Conservation (phyloP, 176 grass and related monocot species). For the Stipa capillata region DNA sequence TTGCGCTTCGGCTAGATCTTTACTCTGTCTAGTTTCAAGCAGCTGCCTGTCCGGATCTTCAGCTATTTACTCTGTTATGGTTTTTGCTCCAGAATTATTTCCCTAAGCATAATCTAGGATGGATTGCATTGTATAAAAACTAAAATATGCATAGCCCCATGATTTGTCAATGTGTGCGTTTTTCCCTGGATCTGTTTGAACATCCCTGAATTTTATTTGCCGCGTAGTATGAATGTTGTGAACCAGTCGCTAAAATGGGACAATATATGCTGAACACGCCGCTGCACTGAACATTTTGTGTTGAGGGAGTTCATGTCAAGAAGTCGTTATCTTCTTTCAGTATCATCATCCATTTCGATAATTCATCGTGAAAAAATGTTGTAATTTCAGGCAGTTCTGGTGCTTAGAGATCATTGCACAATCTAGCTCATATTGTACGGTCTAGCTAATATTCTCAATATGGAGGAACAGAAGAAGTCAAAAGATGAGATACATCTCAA, state of each 20-base stretch:
- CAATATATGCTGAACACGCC: neutral
- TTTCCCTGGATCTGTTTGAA: neutral
- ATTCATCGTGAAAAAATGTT: neutral
- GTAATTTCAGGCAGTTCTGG: neutral
- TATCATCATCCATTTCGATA: neutral
- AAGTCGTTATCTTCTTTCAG: too few species aligned
- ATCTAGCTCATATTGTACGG: neutral
- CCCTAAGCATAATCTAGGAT: neutral
- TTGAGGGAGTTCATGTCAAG: neutral
- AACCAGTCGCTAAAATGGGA: neutral
- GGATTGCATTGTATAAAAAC: too few species aligned
- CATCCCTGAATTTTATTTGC: neutral
- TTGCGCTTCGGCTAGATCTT: neutral
- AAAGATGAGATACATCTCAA: conserved; percentile 60
- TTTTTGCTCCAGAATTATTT: neutral
- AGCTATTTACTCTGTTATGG: neutral
- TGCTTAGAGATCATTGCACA: neutral
- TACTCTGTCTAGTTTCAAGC: neutral
- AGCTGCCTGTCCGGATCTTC: too few species aligned
- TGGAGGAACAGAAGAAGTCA: conserved; percentile 35
- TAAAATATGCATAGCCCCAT: neutral
- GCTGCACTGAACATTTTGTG: too few species aligned
- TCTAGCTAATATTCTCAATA: neutral
- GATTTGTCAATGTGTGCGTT: neutral
- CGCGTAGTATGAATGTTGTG: neutral